These are phyloP conservation scores for Pseudogymnoascus sp. DNA, from an alignment of 2,329 filamentous ascomycete genomes.

Conservation along the genomic window DNA sequence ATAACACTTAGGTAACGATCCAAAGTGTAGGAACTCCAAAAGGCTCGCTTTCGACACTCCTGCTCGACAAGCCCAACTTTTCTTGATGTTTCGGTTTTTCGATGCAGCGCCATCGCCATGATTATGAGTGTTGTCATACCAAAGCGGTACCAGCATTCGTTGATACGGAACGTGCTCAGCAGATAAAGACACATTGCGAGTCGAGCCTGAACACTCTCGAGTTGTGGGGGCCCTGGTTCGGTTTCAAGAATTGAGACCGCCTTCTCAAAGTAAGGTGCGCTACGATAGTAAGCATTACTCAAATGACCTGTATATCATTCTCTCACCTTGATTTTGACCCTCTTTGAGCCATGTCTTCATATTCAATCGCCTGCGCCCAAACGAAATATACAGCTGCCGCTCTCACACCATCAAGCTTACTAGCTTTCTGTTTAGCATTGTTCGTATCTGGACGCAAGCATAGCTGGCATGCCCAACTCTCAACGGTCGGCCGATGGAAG, in stretches of 20 bases:
- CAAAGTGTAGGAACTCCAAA: slow-evolving; percentile 55
- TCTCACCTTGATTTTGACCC: not conserved
- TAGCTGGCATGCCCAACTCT: slow-evolving; percentile 37
- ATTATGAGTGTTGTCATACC: slow-evolving; percentile 47
- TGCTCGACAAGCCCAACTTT: slow-evolving; percentile 20
- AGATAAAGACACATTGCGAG: slow-evolving; percentile 50
- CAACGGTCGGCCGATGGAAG: slow-evolving; percentile 44
- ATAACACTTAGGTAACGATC: slow-evolving; percentile 57
- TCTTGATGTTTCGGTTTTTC: slow-evolving; percentile 20
- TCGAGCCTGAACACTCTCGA: slow-evolving; percentile 50
- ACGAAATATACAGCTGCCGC: slow-evolving; percentile 6
- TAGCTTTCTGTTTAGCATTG: not conserved
- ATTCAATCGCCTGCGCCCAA: slow-evolving; percentile 8
- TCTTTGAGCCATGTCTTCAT: not conserved
- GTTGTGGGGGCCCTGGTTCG: slow-evolving; percentile 43
- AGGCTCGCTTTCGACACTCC: slow-evolving; percentile 48
- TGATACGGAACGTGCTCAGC: slow-evolving; percentile 48
- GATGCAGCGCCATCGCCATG: slow-evolving; percentile 37
- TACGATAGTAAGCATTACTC: not conserved
- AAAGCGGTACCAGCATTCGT: slow-evolving; percentile 52
- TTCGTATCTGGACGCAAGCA: slow-evolving; percentile 9
- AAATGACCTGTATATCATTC: not conserved
- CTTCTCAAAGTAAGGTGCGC: not conserved
- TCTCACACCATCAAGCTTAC: not conserved
- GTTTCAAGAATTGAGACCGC: slow-evolving; percentile 30